These are phyloP conservation scores for Helenozyma baotianmanensis DNA, from an alignment of 805 yeast species.

Conservation along the genomic window DNA sequence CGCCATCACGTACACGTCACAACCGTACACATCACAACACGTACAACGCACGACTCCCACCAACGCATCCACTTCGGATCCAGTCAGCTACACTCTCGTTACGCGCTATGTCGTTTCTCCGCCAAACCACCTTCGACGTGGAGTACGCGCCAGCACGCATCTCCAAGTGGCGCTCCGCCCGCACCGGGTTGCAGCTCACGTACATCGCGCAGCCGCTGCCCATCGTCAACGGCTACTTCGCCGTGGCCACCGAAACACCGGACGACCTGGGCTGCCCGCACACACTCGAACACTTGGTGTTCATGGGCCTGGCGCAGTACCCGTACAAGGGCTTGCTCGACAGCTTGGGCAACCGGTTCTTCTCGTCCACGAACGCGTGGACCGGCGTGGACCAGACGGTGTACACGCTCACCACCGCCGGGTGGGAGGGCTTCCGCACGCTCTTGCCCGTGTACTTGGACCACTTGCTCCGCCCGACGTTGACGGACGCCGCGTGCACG, in stretches of 20 bases:
- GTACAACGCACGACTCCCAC: too few species aligned
- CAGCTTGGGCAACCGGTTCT: conserved; percentile 75
- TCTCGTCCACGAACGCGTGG: conserved; percentile 93
- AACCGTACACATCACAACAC: too few species aligned
- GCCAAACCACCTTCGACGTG: conserved; percentile 48
- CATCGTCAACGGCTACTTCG: conserved; percentile 86
- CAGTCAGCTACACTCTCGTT: too few species aligned
- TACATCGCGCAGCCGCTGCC: conserved; percentile 80
- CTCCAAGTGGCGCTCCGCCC: conserved; percentile 70
- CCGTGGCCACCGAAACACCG: conserved; percentile 88
- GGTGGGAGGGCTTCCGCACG: conserved; percentile 89
- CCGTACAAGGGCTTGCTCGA: conserved; percentile 93
- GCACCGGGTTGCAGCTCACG: conserved; percentile 81
- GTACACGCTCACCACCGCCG: conserved; percentile 86
- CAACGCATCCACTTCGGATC: too few species aligned
- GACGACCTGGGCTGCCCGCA: conserved; percentile 93
- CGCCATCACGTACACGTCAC: too few species aligned
- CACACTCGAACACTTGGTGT: conserved; percentile 88
- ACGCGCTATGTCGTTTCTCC: conserved; percentile 21
- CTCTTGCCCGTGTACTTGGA: conserved; percentile 87
- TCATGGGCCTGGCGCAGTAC: conserved; percentile 86
- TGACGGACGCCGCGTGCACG: conserved; percentile 83
- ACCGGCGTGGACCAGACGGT: conserved; percentile 95
- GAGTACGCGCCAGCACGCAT: conserved; percentile 71
- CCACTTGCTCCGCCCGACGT: conserved; percentile 77